Conservation (phyloP, 257 asterid species). For the Eucommia ulmoides region DNA sequence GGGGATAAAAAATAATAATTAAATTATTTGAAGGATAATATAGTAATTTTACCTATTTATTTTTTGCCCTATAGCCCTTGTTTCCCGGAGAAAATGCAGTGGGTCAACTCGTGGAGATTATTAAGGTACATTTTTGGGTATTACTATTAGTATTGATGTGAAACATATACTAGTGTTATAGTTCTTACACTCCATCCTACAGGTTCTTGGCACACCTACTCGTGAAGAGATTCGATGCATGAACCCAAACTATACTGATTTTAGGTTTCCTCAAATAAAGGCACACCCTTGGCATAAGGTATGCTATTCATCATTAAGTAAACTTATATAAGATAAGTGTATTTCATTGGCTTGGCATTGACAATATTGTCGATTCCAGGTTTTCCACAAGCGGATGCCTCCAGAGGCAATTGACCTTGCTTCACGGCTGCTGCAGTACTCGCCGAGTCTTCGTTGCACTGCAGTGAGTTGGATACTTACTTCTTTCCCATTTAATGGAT, state of each 20-base stretch:
- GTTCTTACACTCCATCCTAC: not conserved
- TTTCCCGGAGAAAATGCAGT: constrained; percentile 23
- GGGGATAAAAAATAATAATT: too few relatives aligned
- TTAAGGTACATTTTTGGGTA: constrained; percentile 13
- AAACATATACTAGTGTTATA: not conserved
- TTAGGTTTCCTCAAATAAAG: constrained; percentile 62
- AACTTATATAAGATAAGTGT: not conserved
- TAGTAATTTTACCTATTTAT: too few relatives aligned
- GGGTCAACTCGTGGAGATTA: constrained; percentile 22
- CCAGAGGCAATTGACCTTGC: constrained; percentile 72
- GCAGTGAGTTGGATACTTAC: constrained; percentile 35
- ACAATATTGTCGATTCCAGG: constrained; percentile 19
- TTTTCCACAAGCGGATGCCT: constrained; percentile 63
- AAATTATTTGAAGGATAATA: too few relatives aligned
- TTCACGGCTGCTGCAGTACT: constrained; percentile 61
- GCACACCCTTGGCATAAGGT: constrained; percentile 90
- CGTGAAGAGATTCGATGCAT: constrained; percentile 77
- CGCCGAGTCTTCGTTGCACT: constrained; percentile 56
- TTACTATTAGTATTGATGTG: not conserved
- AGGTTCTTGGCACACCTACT: constrained; percentile 76
- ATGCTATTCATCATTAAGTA: constrained; percentile 2
- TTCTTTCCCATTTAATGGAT: too few relatives aligned
- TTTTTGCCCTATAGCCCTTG: too few relatives aligned
- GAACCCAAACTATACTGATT: constrained; percentile 74
- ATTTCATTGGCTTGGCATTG: not conserved